Conservation (phyloP, 2,329 filamentous ascomycete genomes). For the Trichoderma brevicompactum region DNA sequence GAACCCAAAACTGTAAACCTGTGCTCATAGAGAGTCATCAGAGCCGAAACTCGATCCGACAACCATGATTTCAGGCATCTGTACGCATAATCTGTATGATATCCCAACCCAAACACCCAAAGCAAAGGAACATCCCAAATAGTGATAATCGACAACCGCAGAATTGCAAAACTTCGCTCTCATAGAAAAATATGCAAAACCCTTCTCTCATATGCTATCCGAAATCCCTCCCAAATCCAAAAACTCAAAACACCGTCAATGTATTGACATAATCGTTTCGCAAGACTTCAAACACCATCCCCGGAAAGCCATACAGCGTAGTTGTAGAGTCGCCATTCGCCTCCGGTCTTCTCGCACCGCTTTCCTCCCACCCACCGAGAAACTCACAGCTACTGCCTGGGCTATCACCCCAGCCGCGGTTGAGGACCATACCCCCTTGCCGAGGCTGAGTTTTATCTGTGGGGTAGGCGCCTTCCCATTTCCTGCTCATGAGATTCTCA, state of each 20-base stretch:
- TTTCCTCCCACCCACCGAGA: constrained; percentile 85
- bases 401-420: constrained; percentile 88
- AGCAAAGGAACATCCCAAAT: neutral
- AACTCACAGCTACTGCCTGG: constrained; percentile 88
- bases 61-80: neutral
- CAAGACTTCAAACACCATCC: constrained; percentile 92
- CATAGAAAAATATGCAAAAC: neutral
- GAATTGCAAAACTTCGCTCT: neutral
- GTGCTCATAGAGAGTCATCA: neutral
- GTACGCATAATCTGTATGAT: neutral
- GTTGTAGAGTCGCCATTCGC: constrained; percentile 67
- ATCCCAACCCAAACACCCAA: constrained; percentile 12
- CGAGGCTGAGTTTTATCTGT: constrained; percentile 56
- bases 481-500: constrained; percentile 67
- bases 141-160: neutral
- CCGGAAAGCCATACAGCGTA: constrained; percentile 90
- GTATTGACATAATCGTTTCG: constrained; percentile 90
- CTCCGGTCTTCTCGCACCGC: constrained; percentile 58
- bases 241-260: constrained; percentile 76
- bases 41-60: neutral
- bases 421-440: constrained; percentile 81
- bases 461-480: constrained; percentile 71
- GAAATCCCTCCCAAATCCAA: neutral
- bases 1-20: neutral
- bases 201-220: neutral